These are phyloP conservation scores for Camellia granthamiana DNA, from an alignment of 148 eudicot genomes.

Conservation along the genomic window DNA sequence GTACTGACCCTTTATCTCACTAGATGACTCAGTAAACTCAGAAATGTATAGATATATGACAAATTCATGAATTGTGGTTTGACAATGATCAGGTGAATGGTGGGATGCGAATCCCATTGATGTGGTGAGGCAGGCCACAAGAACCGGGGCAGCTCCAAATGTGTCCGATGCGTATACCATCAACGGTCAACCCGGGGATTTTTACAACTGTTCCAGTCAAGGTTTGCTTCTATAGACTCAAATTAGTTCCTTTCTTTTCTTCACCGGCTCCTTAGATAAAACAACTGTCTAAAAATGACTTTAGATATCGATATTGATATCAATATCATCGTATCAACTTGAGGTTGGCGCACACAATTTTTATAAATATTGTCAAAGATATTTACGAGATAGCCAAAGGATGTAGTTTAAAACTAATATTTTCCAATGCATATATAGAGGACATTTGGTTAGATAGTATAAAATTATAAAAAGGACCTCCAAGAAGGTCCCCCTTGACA, in stretches of 20 bases:
- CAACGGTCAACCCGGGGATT: constrained; percentile 95
- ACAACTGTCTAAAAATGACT: background rate
- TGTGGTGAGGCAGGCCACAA: constrained; percentile 66
- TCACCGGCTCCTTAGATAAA: background rate
- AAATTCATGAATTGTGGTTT: background rate
- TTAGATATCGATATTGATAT: background rate
- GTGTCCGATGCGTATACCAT: constrained; percentile 88
- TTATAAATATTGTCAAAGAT: background rate
- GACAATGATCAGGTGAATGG: constrained; percentile 73
- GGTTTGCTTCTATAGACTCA: constrained; percentile 40
- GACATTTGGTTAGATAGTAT: background rate
- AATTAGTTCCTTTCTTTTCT: background rate
- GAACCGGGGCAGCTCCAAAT: constrained; percentile 80
- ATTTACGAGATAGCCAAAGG: no score
- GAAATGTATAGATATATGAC: background rate
- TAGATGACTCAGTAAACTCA: background rate
- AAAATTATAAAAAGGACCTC: no score
- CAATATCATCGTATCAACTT: background rate
- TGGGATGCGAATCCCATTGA: constrained; percentile 73
- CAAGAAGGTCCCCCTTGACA: no score
- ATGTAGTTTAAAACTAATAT: background rate
- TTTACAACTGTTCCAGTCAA: constrained; percentile 74
- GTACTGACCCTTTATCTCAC: constrained; percentile 27
- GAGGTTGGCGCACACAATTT: background rate
- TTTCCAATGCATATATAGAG: background rate